These are phyloP conservation scores for Suillus brevipes DNA, from an alignment of 768 basidiomycete species.

Conservation along the genomic window DNA sequence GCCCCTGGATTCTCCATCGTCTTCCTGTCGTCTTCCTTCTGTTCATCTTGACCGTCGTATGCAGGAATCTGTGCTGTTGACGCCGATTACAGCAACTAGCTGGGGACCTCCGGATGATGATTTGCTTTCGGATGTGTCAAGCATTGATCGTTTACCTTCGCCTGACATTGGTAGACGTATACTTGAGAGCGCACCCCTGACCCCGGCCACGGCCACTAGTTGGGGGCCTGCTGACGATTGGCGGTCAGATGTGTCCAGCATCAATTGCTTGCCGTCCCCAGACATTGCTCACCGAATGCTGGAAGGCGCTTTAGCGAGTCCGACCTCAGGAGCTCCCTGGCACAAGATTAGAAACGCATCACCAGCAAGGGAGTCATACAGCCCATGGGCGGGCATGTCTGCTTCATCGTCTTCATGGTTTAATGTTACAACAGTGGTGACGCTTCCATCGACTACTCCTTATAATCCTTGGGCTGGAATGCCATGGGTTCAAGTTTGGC, in stretches of 20 bases:
- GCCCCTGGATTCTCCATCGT: conserved; percentile 39
- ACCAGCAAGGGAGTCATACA: not conserved
- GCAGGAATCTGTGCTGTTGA: conserved; percentile 57
- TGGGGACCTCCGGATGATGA: conserved; percentile 53
- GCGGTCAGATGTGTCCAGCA: conserved; percentile 34
- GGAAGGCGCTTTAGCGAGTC: conserved; percentile 52
- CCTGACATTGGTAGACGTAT: conserved; percentile 61
- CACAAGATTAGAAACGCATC: not conserved
- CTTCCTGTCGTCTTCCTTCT: conserved; percentile 46
- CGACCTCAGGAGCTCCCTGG: conserved; percentile 14
- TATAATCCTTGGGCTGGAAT: conserved; percentile 5
- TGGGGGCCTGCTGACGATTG: conserved; percentile 51
- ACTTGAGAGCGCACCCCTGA: conserved; percentile 12
- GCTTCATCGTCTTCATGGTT: conserved; percentile 2
- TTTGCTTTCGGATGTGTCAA: conserved; percentile 36
- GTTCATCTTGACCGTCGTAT: conserved; percentile 55
- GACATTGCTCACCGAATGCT: conserved; percentile 56
- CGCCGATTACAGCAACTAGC: conserved; percentile 45
- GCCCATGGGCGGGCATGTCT: conserved; percentile 2
- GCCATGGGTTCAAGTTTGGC: conserved; percentile 2
- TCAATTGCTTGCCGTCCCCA: conserved; percentile 48
- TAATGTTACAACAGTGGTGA: not conserved
- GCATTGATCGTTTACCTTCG: conserved; percentile 45
- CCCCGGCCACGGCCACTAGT: conserved; percentile 49
- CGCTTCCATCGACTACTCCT: conserved; percentile 6